Evolutionary conservation across 2,329 filamentous ascomycete genomes (phyloP).

Genomic region (Aspergillus persii): DNA sequence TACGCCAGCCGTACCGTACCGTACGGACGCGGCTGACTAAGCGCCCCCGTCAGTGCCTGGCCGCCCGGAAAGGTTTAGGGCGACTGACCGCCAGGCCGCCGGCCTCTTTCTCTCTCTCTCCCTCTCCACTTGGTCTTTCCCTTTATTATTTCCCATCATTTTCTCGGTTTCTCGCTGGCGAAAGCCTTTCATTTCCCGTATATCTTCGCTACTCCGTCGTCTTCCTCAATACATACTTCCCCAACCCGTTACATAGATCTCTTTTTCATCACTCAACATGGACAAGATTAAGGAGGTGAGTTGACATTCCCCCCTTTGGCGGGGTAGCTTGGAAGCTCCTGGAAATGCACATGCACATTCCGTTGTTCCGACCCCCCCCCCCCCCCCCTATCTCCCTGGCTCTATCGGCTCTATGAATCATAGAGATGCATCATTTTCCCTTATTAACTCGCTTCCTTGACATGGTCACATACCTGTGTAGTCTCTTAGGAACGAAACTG

Average conservation of each 20-base stretch:
- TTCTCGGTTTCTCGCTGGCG: constrained; percentile 35
- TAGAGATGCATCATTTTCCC: not conserved
- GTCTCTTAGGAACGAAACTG: constrained; percentile 12
- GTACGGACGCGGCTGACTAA: not conserved
- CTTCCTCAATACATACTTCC: constrained; percentile 29
- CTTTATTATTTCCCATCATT: constrained; percentile 12
- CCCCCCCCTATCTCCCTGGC: constrained; percentile 9
- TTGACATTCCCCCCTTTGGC: constrained; percentile 36
- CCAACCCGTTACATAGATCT: constrained; percentile 25
- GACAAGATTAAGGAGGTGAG: constrained; percentile 88
- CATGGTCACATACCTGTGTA: not conserved
- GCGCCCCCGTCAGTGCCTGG: not conserved
- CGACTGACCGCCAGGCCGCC: not conserved
- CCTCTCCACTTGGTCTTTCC: constrained; percentile 12
- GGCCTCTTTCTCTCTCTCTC: constrained; percentile 15
- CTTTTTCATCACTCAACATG: constrained; percentile 50
- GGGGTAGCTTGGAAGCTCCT: constrained; percentile 39
- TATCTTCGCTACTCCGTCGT: not conserved
- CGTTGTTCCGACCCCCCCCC: constrained; percentile 3
- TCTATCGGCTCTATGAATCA: not conserved
- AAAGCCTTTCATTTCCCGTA: constrained; percentile 27
- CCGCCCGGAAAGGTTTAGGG: not conserved
- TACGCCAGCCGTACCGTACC: not conserved
- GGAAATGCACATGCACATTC: constrained; percentile 22
- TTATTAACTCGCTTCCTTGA: too few relatives aligned